Evolutionary conservation across 2,329 filamentous ascomycete genomes (phyloP), one percentile per base, ranked within the genome.

Genomic region (Nemania abortiva): DNA sequence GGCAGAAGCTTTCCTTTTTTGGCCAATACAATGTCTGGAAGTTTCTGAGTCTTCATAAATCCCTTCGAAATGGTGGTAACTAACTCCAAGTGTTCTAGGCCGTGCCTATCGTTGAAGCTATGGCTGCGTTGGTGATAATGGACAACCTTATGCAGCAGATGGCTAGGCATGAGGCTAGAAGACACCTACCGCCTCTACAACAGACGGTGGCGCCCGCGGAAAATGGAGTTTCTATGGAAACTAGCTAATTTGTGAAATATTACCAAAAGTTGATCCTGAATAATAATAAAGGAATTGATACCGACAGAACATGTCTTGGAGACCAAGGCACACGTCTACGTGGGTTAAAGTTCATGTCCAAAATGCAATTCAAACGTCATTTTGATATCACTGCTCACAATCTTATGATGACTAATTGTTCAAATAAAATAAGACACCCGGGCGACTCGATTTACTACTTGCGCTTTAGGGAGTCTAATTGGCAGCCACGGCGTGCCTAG

Each of bases 41-140:
- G 24, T 5, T 27, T 27, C 24, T 27, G 5, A 27, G 24, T 27
- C 24, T 5, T 27, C 2, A 27, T 27, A 27, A 27, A 27, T 27
- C 24, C 24, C 24, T 27, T 27, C 24, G 24, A 27, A 27, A 27
- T 27, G 24, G 5, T 29, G 47, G 34, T 62, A 29, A 62, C 47
- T 15, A n/a, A 45, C 42, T 53, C 42, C 20, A 53, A 87, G 95
- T 34, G 24, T 27, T 27, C 24, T 27, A 27, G 24, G 95, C 94
- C 3, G 90, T 98, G 27, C 92, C 92, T 10, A 95, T 96, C 66
- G 92, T 96, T 3, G 95, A 98, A 85, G 89, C 91, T 47, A 98
- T 98, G 95, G 92, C 95, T 24, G 90, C 94, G 1, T 82, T 98
- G 68, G 92, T 94, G 3, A 85, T 98, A 65, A 94, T 97, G 81